A percentile compares a stretch with the other conserved stretches of the same genome.
These are phyloP conservation scores for Protomyces macrosporus DNA, from an alignment of 1,139 yeast species.

Conservation along the genomic window DNA sequence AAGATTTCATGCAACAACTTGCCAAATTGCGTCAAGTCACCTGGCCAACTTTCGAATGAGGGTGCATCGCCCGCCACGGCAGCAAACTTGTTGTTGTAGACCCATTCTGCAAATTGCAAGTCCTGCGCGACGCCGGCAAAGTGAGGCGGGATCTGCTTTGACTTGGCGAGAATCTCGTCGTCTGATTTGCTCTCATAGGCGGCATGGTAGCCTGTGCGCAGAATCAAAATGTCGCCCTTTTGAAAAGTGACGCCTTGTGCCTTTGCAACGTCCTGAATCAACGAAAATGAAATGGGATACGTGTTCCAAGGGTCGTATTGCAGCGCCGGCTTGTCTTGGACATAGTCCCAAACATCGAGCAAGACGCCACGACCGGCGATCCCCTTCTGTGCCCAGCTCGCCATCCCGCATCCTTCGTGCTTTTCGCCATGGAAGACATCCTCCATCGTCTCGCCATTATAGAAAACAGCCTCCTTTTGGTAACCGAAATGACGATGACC, in stretches of 20 bases:
- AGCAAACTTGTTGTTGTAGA: conserved; percentile 36
- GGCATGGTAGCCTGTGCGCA: conserved; percentile 37
- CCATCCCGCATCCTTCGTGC: conserved; percentile 35
- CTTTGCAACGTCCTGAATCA: conserved; percentile 34
- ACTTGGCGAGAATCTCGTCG: conserved; percentile 29
- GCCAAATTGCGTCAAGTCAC: conserved; percentile 14
- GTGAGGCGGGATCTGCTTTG: conserved; percentile 29
- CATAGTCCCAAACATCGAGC: conserved; percentile 36
- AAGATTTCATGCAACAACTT: conserved; percentile 32
- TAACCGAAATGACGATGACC: conserved; percentile 38
- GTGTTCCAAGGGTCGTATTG: conserved; percentile 34
- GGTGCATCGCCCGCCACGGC: conserved; percentile 37
- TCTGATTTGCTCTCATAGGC: conserved; percentile 34
- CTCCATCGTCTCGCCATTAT: conserved; percentile 35
- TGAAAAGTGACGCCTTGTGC: conserved; percentile 33
- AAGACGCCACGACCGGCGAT: conserved; percentile 39
- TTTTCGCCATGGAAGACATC: conserved; percentile 34
- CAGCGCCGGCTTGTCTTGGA: conserved; percentile 35
- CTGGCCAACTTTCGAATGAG: conserved; percentile 35
- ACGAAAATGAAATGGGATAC: conserved; percentile 33
- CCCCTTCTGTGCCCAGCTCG: conserved; percentile 37
- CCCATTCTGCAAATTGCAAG: conserved; percentile 33
- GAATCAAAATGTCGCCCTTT: conserved; percentile 36
- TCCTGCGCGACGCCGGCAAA: conserved; percentile 35
- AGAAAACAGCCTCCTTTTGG: conserved; percentile 32